Base-by-base conservation (phyloP, 768 basidiomycete genomes). In the Xanthoconium stramineum region DNA sequence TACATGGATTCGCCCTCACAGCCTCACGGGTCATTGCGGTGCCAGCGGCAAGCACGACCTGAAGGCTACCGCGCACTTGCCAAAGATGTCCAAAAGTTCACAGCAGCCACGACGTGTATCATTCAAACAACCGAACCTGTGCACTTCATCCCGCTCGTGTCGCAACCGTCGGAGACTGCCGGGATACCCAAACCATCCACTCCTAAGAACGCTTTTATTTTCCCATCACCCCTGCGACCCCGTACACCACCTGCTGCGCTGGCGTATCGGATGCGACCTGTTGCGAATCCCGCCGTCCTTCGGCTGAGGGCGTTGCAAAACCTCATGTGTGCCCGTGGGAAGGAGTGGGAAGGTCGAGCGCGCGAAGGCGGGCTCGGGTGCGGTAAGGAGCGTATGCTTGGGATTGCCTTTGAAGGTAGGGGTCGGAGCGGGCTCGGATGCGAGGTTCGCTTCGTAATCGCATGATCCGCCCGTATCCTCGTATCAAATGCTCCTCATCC, bases 261-360 rank as follows among this genome's bases (percentile, higher is more conserved):
- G 49, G 65, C 69, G 6, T 76, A 78, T 61, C 78, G 86, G 30
- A 73, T 81, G 60, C 76, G 87, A 9, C 80, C 80, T 3, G 76
- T 87, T 6, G 73, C 80, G 51, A 88, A 89, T 61, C 85, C 85
- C 7, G 75, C 80, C 43, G 75, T 80, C 57, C 73, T 88, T 49
- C 74, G 85, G 5, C 64, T 88, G 40, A 77, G 76, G 65, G 87
- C 86, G n/a, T 69, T 85, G 63, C 79, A 82, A 62, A 86, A 85
- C 61, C 67, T 80, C 10, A 74, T 81, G 65, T 75, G 64, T 61
- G 71, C 72, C 57, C 70, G 72, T 5, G 79, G 74, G n/a, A 66
- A 73, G 59, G 63, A 68, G 56, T 80, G 79, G 78, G 80, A 80
- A 59, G 80, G 79, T 4, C 71, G 75, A 13, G 77, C 72, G 40